These are phyloP conservation scores for Lactarius sanguifluus DNA, from an alignment of 768 basidiomycete species.

Conservation along the genomic window DNA sequence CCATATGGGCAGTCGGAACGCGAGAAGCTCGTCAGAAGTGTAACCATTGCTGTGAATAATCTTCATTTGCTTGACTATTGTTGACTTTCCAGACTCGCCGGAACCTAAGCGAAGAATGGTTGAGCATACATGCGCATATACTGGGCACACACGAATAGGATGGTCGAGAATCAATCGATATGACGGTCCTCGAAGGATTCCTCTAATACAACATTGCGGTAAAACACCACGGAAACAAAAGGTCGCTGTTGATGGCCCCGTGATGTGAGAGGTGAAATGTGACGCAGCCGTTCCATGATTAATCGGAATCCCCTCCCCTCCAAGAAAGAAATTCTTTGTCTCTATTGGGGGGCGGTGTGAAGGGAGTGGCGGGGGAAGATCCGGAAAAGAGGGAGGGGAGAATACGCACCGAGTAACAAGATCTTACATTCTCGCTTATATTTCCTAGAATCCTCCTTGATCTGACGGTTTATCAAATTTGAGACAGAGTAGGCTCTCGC, in stretches of 20 bases:
- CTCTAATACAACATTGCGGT: neutral
- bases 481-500: conserved; percentile 61
- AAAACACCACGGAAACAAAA: neutral
- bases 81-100: conserved; percentile 92
- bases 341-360: no score
- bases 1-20: conserved; percentile 75
- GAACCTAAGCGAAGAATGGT: conserved; percentile 57
- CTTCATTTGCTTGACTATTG: conserved; percentile 98
- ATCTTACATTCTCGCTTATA: conserved; percentile 92
- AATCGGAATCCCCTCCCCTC: no score
- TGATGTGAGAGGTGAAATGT: no score
- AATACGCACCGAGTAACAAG: conserved; percentile 74
- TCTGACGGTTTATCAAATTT: conserved; percentile 77
- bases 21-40: conserved; percentile 68
- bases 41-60: conserved; percentile 94
- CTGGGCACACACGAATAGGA: conserved; percentile 5
- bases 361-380: neutral
- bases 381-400: neutral
- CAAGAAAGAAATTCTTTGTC: no score
- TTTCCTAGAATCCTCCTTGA: conserved; percentile 82
- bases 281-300: no score
- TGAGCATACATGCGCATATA: conserved; percentile 9
- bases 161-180: neutral
- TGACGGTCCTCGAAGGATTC: no score
- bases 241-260: no score